Base-by-base conservation (phyloP, 2,329 filamentous ascomycete species). In the Aulographum hederae region DNA sequence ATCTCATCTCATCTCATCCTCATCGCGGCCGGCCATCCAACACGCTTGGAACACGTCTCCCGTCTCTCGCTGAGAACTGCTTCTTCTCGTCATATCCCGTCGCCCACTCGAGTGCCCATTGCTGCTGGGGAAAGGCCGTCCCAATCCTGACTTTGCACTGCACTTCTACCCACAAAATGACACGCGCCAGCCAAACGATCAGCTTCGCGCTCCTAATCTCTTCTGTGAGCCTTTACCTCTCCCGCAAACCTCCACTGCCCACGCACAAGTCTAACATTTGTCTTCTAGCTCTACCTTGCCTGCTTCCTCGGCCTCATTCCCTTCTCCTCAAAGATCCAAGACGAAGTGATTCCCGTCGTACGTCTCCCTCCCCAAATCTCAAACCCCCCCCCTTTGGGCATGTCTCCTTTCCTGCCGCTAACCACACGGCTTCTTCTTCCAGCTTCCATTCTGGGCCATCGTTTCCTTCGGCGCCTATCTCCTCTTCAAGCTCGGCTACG, bases 401-500 rank as follows among this genome's bases (percentile, higher is more conserved):
- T 5, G 25, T 25, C 32, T 13, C 31, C 15, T 13, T 12, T 18
- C 17, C 20, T 23, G 12, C 17, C 25, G 33, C 13, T 23, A 3
- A 17, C 20, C 30, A 38, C 13, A 38, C 32, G 13, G 21, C 8
- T 15, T 5, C 33, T 15, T n/a, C 28, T 18, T n/a, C 27, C 43
- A 94, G 85, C 69, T 95, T 30, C 89, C 89, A 34, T 80, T 94
- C 62, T 98, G 86, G 79, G 73, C 71, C 29, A 65, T 95, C 44
- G 79, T 98, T 42, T 74, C 79, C 15, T 85, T 95, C 50, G 89
- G 85, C 56, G 78, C 85, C 39, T 85, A 84, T 58, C 75, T 98
- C 14, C 76, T 98, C 41, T 82, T 78, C 61, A 81, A 82, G 45
- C 77, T 98, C 39, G 89, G 89, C 46, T 78, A 73, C 62, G 89